Conservation (phyloP, 1,139 yeast genomes). For the Lodderomyces elongisporus region DNA sequence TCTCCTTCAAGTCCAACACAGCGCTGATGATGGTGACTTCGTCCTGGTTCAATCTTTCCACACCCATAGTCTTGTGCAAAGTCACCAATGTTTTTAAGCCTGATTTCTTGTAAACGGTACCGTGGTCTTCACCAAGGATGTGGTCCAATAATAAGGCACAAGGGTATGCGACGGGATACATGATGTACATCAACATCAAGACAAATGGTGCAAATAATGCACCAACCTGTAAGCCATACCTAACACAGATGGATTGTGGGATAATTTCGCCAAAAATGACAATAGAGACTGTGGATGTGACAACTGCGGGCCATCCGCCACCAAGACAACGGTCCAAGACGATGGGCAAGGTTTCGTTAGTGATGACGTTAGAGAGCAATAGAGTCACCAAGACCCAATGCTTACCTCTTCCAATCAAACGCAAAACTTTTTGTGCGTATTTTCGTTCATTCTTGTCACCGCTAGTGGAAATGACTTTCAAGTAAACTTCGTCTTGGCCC, state of each 20-base stretch:
- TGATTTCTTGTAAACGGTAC: conserved; percentile 87
- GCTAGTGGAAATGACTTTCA: conserved; percentile 62
- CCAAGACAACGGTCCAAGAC: conserved; percentile 89
- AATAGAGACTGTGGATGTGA: conserved; percentile 84
- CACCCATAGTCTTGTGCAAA: conserved; percentile 91
- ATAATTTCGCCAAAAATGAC: conserved; percentile 95
- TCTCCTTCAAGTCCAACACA: conserved; percentile 89
- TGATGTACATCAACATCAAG: conserved; percentile 71
- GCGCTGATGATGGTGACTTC: conserved; percentile 96
- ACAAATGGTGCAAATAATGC: conserved; percentile 90
- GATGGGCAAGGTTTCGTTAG: conserved; percentile 93
- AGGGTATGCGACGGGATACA: conserved; percentile 94
- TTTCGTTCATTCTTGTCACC: conserved; percentile 59
- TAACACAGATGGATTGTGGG: conserved; percentile 89
- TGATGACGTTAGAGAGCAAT: conserved; percentile 80
- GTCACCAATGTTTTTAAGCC: conserved; percentile 93
- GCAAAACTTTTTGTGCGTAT: conserved; percentile 70
- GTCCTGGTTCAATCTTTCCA: conserved; percentile 85
- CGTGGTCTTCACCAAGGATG: conserved; percentile 91
- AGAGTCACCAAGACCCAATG: conserved; percentile 97
- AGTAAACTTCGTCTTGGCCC: conserved; percentile 96
- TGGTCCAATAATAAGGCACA: conserved; percentile 76
- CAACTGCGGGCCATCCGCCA: conserved; percentile 98
- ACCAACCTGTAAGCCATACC: conserved; percentile 90
- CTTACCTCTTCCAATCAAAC: conserved; percentile 74